Percentiles rank a stretch among this genome's conserved stretches.
phyloP scores from a whole-genome alignment of 1,139 yeast species.

The Pneumocystis oryctolagi region DNA sequence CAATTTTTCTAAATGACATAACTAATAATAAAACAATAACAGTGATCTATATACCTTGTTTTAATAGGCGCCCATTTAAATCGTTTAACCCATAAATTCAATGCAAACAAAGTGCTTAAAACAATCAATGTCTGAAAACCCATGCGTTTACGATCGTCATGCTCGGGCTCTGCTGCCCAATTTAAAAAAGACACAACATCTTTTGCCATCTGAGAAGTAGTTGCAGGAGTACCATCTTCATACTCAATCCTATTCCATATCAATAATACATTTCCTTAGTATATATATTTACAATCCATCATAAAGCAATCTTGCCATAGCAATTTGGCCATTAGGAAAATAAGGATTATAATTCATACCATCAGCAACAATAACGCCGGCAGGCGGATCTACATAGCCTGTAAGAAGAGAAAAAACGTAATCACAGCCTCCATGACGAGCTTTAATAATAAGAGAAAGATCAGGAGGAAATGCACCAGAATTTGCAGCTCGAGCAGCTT shows the following conservation, averaged over 20 bases:
- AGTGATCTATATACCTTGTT: conserved; percentile 58
- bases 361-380: conserved; percentile 83
- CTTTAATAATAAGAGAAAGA: conserved; percentile 90
- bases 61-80: conserved; percentile 96
- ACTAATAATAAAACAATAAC: background rate
- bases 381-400: conserved; percentile 98
- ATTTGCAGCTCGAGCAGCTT: conserved; percentile 98
- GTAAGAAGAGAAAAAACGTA: conserved; percentile 89
- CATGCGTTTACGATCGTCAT: conserved; percentile 91
- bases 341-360: conserved; percentile 98
- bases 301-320: conserved; percentile 96
- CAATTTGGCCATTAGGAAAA: conserved; percentile 99
- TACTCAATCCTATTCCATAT: conserved; percentile 47
- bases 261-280: background rate
- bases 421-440: conserved; percentile 97
- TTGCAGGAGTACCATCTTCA: conserved; percentile 98
- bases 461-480: conserved; percentile 99
- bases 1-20: background rate
- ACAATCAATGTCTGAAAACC: conserved; percentile 87
- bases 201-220: conserved; percentile 98
- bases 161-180: conserved; percentile 99
- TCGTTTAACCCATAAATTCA: conserved; percentile 86
- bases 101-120: conserved; percentile 61
- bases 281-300: conserved; percentile 45
- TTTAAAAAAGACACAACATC: conserved; percentile 89